Percentiles rank a stretch among this genome's conserved stretches.
These are phyloP conservation scores for Epichloe bromicola DNA, from an alignment of 2,329 filamentous ascomycete genomes.

Conservation along the genomic window DNA sequence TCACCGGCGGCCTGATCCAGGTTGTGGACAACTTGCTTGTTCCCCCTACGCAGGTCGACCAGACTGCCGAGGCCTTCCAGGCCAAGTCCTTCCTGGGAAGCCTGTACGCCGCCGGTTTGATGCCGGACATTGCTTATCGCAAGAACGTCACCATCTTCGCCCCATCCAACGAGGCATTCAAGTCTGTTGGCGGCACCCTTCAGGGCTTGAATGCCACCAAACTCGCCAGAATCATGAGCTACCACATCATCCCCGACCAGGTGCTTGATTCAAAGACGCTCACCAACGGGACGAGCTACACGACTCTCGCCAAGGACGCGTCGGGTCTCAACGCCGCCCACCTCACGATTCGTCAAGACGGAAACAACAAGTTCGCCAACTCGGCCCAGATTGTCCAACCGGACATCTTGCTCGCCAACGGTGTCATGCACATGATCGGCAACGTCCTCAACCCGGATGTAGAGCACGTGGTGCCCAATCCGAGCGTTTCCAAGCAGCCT, in stretches of 20 bases:
- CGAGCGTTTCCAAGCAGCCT: conserved; percentile 25
- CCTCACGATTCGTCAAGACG: conserved; percentile 25
- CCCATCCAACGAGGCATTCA: conserved; percentile 47
- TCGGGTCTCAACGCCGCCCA: conserved; percentile 24
- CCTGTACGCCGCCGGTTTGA: conserved; percentile 19
- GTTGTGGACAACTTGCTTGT: conserved; percentile 38
- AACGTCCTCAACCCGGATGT: conserved; percentile 33
- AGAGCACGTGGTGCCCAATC: conserved; percentile 22
- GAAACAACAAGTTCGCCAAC: conserved; percentile 37
- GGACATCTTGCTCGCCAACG: conserved; percentile 43
- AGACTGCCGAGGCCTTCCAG: conserved; percentile 36
- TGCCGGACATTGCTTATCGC: conserved; percentile 28
- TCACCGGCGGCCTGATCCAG: conserved; percentile 37
- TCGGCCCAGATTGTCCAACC: conserved; percentile 38
- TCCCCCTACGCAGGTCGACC: conserved; percentile 32
- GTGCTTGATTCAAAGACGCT: conserved; percentile 37
- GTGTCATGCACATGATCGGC: conserved; percentile 46
- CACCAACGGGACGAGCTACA: conserved; percentile 17
- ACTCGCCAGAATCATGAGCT: conserved; percentile 41
- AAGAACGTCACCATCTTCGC: conserved; percentile 48
- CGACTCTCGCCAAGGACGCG: conserved; percentile 24
- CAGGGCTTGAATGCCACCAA: conserved; percentile 31
- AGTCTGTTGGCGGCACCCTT: conserved; percentile 39
- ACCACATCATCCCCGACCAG: conserved; percentile 48
- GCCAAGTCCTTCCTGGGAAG: conserved; percentile 26